These are phyloP conservation scores for Epichloe bromicola DNA, from an alignment of 2,329 filamentous ascomycete genomes.

Conservation along the genomic window DNA sequence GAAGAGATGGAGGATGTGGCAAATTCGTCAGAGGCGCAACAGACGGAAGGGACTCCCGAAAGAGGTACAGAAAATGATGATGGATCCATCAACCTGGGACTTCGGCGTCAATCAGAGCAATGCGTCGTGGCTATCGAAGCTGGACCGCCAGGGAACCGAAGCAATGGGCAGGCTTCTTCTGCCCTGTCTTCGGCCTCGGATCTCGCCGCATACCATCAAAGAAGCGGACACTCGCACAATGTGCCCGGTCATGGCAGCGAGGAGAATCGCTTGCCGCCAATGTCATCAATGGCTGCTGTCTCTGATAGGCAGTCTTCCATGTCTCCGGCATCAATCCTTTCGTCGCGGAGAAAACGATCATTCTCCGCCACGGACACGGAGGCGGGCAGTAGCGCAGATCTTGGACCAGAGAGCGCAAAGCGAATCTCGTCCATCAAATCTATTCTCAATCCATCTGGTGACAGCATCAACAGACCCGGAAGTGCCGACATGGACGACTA, in stretches of 20 bases:
- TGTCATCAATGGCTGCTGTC: constrained; percentile 30
- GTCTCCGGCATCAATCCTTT: constrained; percentile 47
- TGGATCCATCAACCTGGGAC: constrained; percentile 50
- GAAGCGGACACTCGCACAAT: constrained; percentile 25
- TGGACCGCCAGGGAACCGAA: constrained; percentile 26
- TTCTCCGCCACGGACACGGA: constrained; percentile 50
- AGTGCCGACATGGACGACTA: constrained; percentile 26
- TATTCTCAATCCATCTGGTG: constrained; percentile 49
- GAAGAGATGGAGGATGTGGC: constrained; percentile 36
- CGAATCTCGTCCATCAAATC: constrained; percentile 65
- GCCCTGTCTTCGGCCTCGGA: constrained; percentile 29
- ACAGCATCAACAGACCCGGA: constrained; percentile 15
- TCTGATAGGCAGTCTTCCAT: constrained; percentile 42
- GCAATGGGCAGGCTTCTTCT: constrained; percentile 30
- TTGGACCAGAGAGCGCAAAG: constrained; percentile 37
- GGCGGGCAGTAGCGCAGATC: constrained; percentile 20
- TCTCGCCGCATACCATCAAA: constrained; percentile 39
- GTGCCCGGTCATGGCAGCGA: constrained; percentile 32
- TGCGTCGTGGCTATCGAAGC: constrained; percentile 32
- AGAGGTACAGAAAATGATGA: constrained; percentile 48
- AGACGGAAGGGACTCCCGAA: constrained; percentile 27
- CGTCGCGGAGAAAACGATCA: constrained; percentile 51
- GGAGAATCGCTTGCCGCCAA: constrained; percentile 46
- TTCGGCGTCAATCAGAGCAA: constrained; percentile 35
- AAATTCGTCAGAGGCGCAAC: constrained; percentile 28